Evolutionary conservation across 2,329 filamentous ascomycete genomes (phyloP).

Genomic region (Byssothecium circinans): DNA sequence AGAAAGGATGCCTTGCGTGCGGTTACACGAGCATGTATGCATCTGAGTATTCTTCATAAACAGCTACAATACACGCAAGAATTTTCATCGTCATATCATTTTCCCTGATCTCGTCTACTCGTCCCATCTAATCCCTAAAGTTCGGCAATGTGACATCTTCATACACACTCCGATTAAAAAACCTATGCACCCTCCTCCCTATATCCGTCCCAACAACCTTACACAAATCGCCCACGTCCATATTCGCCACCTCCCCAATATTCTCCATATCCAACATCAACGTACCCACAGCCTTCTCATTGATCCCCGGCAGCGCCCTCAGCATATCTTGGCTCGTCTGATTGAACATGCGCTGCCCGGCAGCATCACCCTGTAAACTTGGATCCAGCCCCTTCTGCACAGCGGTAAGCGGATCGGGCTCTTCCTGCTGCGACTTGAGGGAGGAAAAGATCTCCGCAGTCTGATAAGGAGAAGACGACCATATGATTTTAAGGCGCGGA

Average conservation of each 20-base stretch:
- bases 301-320: slow-evolving; percentile 76
- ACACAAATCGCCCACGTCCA: slow-evolving; percentile 72
- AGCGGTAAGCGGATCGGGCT: slow-evolving; percentile 87
- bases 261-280: slow-evolving; percentile 74
- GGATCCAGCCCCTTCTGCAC: slow-evolving; percentile 78
- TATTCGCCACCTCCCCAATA: slow-evolving; percentile 82
- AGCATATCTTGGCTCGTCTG: slow-evolving; percentile 90
- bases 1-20: too few species aligned
- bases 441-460: slow-evolving; percentile 96
- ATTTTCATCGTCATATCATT: too few species aligned
- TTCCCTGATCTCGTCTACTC: too few species aligned
- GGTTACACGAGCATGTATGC: too few species aligned
- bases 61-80: too few species aligned
- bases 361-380: slow-evolving; percentile 55
- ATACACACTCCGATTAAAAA: slow-evolving; percentile 70
- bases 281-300: slow-evolving; percentile 71
- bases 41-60: too few species aligned
- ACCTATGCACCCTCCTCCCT: slow-evolving; percentile 73
- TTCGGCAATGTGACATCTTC: slow-evolving; percentile 32
- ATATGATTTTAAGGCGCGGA: slow-evolving; percentile 85
- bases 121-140: slow-evolving; percentile 9
- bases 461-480: slow-evolving; percentile 91
- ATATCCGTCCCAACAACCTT: slow-evolving; percentile 76
- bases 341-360: slow-evolving; percentile 69
- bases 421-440: slow-evolving; percentile 83